Conservation (phyloP, 2,329 filamentous ascomycete species). For the Fusarium sp. region DNA sequence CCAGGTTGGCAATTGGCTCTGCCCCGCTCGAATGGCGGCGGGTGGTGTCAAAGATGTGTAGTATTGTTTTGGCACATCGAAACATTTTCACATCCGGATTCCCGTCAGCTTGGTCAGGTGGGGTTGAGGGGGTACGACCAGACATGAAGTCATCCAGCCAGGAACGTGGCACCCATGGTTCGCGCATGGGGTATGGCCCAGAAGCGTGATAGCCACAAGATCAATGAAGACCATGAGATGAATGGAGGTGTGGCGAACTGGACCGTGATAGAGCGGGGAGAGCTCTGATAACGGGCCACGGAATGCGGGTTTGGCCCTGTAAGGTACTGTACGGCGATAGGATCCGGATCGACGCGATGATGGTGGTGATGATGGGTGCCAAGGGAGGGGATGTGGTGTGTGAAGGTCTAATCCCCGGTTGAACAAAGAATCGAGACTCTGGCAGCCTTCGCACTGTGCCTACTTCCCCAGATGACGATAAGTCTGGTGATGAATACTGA, state of each 20-base stretch:
- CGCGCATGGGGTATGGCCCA: conserved; percentile 4
- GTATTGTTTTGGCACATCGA: conserved; percentile 22
- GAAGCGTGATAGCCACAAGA: conserved; percentile 28
- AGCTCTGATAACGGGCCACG: conserved; percentile 15
- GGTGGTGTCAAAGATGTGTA: conserved; percentile 25
- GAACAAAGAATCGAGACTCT: not conserved
- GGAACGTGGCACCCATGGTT: conserved; percentile 35
- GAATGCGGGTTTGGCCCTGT: conserved; percentile 27
- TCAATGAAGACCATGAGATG: conserved; percentile 15
- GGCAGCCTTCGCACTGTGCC: conserved; percentile 33
- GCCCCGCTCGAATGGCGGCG: conserved; percentile 32
- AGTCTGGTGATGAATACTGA: not conserved
- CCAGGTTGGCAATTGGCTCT: conserved; percentile 36
- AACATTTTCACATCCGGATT: conserved; percentile 16
- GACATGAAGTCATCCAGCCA: conserved; percentile 35
- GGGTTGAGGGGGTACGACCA: conserved; percentile 23
- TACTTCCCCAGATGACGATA: not conserved
- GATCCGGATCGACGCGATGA: conserved; percentile 10
- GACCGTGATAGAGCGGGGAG: not conserved
- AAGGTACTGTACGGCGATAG: conserved; percentile 17
- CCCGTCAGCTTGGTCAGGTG: conserved; percentile 32
- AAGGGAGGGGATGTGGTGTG: conserved; percentile 11
- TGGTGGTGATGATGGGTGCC: conserved; percentile 12
- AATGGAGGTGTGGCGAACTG: conserved; percentile 1
- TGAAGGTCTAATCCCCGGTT: conserved; percentile 4